These are phyloP conservation scores for Polychytrium aggregatum DNA, from an alignment of 192 early-diverging fungal genomes.

Conservation along the genomic window DNA sequence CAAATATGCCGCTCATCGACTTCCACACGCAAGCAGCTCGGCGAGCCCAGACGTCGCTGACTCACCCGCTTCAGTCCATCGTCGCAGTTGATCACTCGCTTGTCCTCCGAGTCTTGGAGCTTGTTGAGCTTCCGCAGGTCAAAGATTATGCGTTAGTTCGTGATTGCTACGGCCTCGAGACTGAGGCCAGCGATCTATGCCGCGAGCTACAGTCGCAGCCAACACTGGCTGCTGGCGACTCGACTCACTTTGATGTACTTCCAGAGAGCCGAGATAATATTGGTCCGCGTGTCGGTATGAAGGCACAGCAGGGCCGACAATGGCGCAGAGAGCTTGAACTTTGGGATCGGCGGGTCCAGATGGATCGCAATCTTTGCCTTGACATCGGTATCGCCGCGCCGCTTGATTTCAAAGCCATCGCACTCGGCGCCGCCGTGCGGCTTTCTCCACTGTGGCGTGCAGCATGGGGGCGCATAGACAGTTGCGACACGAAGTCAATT, in stretches of 20 bases:
- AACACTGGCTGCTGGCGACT: background rate
- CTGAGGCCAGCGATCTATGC: background rate
- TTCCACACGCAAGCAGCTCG: too few species aligned
- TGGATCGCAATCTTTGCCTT: slow-evolving; percentile 68
- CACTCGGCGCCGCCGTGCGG: slow-evolving; percentile 33
- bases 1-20: background rate
- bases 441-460: slow-evolving; percentile 59
- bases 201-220: background rate
- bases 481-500: slow-evolving; percentile 1
- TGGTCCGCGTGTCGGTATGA: slow-evolving; percentile 55
- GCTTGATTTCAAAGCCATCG: slow-evolving; percentile 91
- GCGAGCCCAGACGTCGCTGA: too few species aligned
- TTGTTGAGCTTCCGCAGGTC: slow-evolving; percentile 52
- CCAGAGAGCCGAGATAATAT: slow-evolving; percentile 82
- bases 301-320: slow-evolving; percentile 70
- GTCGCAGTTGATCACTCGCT: slow-evolving; percentile 77
- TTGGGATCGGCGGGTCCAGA: slow-evolving; percentile 59
- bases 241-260: slow-evolving; percentile 81
- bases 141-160: too few species aligned
- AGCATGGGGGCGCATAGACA: background rate
- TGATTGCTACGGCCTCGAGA: background rate
- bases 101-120: slow-evolving; percentile 84
- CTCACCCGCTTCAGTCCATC: slow-evolving; percentile 53
- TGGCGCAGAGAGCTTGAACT: slow-evolving; percentile 64
- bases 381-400: slow-evolving; percentile 77